Evolutionary conservation across 768 basidiomycete species (phyloP).

Genomic region (Russula abietina): DNA sequence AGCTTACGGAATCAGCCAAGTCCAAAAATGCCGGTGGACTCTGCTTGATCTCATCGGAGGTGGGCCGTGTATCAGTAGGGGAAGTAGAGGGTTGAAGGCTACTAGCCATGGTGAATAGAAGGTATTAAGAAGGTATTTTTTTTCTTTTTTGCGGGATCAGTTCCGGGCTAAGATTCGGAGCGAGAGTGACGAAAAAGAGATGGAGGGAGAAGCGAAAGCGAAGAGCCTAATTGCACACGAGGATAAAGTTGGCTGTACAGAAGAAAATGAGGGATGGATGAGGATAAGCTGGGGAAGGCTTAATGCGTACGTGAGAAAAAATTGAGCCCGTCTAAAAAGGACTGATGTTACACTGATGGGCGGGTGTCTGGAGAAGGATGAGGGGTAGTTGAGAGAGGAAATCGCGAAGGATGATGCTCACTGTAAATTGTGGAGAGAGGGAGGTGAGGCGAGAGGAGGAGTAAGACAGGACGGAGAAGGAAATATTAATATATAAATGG

Average conservation of each 20-base stretch:
- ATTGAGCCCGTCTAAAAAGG: slow-evolving; percentile 70
- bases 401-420: slow-evolving; percentile 8
- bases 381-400: slow-evolving; percentile 10
- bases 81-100: slow-evolving; percentile 64
- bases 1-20: slow-evolving; percentile 84
- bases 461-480: slow-evolving; percentile 6
- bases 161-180: slow-evolving; percentile 46
- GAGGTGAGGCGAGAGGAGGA: slow-evolving; percentile 15
- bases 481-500: slow-evolving; percentile 24
- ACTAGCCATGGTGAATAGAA: slow-evolving; percentile 58
- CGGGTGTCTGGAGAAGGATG: slow-evolving; percentile 33
- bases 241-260: slow-evolving; percentile 42
- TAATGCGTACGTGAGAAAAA: slow-evolving; percentile 52
- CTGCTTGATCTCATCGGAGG: slow-evolving; percentile 69
- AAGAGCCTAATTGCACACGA: slow-evolving; percentile 59
- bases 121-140: slow-evolving; percentile 30
- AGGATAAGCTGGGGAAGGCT: slow-evolving; percentile 23
- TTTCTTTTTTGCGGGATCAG: slow-evolving; percentile 42
- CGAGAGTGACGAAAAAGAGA: slow-evolving; percentile 35
- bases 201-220: slow-evolving; percentile 38
- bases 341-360: slow-evolving; percentile 75
- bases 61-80: slow-evolving; percentile 63
- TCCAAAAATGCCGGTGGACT: slow-evolving; percentile 91
- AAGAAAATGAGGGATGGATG: slow-evolving; percentile 26
- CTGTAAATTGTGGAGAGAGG: slow-evolving; percentile 19